Conservation (phyloP, 2,329 filamentous ascomycete genomes). For the Monosporascus sp. region DNA sequence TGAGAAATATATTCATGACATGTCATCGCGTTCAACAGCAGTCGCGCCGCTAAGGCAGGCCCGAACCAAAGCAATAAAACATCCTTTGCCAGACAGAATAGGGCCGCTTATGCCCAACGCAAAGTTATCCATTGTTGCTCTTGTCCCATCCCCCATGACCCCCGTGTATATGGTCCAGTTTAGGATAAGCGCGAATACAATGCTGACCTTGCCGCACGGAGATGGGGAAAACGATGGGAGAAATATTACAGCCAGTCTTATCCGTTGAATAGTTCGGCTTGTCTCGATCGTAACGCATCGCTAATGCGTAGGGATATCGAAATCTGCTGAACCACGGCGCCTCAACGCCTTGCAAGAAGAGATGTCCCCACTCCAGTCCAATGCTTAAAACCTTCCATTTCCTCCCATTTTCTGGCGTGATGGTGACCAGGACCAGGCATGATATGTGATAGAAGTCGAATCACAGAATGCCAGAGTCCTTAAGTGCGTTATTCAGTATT, state of each 20-base stretch:
- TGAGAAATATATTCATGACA: too few species aligned
- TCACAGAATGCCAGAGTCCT: slow-evolving; percentile 94
- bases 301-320: not conserved
- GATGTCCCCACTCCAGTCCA: slow-evolving; percentile 1
- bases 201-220: too few species aligned
- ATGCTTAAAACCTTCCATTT: slow-evolving; percentile 16
- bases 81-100: too few species aligned
- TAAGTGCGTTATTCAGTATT: slow-evolving; percentile 94
- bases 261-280: not conserved
- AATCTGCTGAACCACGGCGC: not conserved
- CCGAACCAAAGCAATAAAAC: too few species aligned
- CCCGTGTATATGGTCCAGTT: too few species aligned
- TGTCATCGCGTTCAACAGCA: too few species aligned
- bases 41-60: too few species aligned
- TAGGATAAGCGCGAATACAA: too few species aligned
- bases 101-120: too few species aligned
- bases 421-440: slow-evolving; percentile 2
- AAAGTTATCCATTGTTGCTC: too few species aligned
- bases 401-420: slow-evolving; percentile 12
- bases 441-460: slow-evolving; percentile 14
- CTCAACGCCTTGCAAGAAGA: not conserved
- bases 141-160: too few species aligned
- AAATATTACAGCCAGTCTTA: not conserved
- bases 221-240: not conserved
- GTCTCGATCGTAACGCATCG: not conserved